A percentile compares a stretch with the other conserved stretches of the same genome.
Evolutionary conservation across 2,329 filamentous ascomycete genomes (phyloP).

Genomic region (Epicoccum sorghinum): DNA sequence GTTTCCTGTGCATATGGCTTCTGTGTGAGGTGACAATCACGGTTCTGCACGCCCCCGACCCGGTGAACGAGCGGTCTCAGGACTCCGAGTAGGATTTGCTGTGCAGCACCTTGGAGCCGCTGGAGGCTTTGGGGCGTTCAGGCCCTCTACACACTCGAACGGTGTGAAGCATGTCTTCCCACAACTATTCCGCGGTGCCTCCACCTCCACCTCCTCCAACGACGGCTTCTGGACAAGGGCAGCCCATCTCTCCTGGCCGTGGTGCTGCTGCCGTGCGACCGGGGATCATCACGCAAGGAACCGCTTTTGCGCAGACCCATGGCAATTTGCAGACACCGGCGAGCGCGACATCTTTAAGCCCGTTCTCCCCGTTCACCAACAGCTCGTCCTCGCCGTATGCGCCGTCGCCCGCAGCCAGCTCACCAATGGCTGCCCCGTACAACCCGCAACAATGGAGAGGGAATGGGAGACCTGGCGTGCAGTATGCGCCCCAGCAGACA

Average conservation of each 20-base stretch:
- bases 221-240: constrained; percentile 32
- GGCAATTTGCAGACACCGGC: constrained; percentile 45
- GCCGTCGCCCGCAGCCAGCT: constrained; percentile 37
- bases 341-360: constrained; percentile 46
- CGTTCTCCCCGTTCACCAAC: constrained; percentile 46
- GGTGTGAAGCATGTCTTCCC: constrained; percentile 29
- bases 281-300: constrained; percentile 45
- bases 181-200: constrained; percentile 30
- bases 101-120: constrained; percentile 35
- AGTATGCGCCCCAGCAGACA: constrained; percentile 45
- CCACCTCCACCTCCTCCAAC: constrained; percentile 31
- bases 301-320: constrained; percentile 48
- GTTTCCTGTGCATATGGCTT: constrained; percentile 17
- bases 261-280: constrained; percentile 46
- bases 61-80: constrained; percentile 15
- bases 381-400: constrained; percentile 41
- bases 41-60: constrained; percentile 16
- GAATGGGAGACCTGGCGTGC: constrained; percentile 46
- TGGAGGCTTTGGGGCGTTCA: constrained; percentile 39
- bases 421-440: constrained; percentile 52
- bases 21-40: constrained; percentile 27
- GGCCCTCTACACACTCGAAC: constrained; percentile 17
- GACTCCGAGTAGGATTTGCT: constrained; percentile 26
- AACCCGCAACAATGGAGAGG: constrained; percentile 59
- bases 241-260: constrained; percentile 12